Evolutionary conservation across 495 filamentous ascomycete genomes (phyloP), one percentile per base, ranked within the genome.

Genomic region (Xylaria longipes): DNA sequence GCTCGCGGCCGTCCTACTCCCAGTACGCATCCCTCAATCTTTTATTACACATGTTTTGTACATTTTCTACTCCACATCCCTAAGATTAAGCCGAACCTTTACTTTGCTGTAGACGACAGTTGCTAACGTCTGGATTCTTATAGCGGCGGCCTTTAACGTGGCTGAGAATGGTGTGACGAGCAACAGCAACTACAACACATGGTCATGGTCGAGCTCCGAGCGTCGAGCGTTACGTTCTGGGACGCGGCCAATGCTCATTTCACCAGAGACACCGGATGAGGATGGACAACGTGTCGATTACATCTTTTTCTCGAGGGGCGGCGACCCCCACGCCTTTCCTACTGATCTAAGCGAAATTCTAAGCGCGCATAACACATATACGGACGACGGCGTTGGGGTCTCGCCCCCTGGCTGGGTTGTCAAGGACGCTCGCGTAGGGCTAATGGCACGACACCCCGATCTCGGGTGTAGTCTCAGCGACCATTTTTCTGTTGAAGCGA

Each of bases 281-380:
- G 83, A 84, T 35, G 97, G 91, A 7, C 95, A 97, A 79, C 84
- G 96, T 25, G 86, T 98, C n/a, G 97, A 99, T 81, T 99, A 98
- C 82, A 92, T 98, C 72, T 99, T 99, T 77, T 83, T 81, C 74
- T 75, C 78, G 12, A 46, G 76, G 33, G 77, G 78, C 31, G 73
- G 77, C 69, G 61, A 76, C 61, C 39, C 68, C 50, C 17, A 48
- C 20, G 22, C 54, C 54, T 46, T 17, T n/a, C 31, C 54, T 46
- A n/a, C 65, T 60, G 57, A 68, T 25, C 70, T 73, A 46, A 68
- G 69, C 50, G 71, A 68, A 20, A 64, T 68, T 46, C 43, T 70
- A 7, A 52, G 73, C 56, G 22, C 68, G 68, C 73, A 52, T 22
- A 72, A 73, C 62, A 35, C 15, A 39, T 60, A 71, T 37, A 70